Evolutionary conservation across 140 eudicot genomes (phyloP).

Genomic region (Erigeron philadelphicus): DNA sequence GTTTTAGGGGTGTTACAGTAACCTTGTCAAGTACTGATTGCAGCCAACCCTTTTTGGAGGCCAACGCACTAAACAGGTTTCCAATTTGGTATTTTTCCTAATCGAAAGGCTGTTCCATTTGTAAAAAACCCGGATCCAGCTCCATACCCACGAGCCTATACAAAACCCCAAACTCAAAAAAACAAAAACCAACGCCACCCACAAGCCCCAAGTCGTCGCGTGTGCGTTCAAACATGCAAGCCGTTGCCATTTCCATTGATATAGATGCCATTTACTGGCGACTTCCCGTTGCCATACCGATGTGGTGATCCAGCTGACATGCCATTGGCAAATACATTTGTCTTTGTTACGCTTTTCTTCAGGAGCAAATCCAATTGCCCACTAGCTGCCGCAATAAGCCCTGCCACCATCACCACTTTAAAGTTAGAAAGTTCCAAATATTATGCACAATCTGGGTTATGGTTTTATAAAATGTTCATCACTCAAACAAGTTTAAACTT

Average conservation of each 20-base stretch:
- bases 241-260: constrained; percentile 54
- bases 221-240: constrained; percentile 46
- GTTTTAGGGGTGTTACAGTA: constrained; percentile 25
- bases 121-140: constrained; percentile 28
- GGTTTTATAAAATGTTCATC: neutral
- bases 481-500: neutral
- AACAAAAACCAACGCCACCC: constrained; percentile 16
- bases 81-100: constrained; percentile 25
- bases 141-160: constrained; percentile 26
- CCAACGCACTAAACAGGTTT: constrained; percentile 25
- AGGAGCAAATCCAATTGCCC: constrained; percentile 63
- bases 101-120: constrained; percentile 30
- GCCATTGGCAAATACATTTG: constrained; percentile 35
- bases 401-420: constrained; percentile 30
- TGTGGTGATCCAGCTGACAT: constrained; percentile 38
- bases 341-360: constrained; percentile 40
- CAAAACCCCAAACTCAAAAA: constrained; percentile 22
- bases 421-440: neutral
- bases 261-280: constrained; percentile 43
- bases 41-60: constrained; percentile 5
- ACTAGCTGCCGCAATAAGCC: constrained; percentile 90
- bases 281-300: constrained; percentile 39
- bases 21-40: constrained; percentile 19
- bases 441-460: neutral
- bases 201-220: neutral